Evolutionary conservation across 2,329 filamentous ascomycete species (phyloP).

Genomic region (Fusarium haematococcum): DNA sequence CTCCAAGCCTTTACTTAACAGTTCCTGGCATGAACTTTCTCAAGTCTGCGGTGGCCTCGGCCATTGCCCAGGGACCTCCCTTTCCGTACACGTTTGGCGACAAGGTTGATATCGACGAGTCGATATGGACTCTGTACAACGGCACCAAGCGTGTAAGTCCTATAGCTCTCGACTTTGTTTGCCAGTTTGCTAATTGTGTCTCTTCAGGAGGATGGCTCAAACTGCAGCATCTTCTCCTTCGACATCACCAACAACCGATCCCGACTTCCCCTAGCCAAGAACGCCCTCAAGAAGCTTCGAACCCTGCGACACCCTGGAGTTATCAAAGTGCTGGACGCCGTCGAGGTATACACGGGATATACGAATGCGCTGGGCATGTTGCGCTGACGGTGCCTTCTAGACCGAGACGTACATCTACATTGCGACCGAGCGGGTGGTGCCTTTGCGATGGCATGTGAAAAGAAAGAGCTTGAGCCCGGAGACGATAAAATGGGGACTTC

Average conservation of each 20-base stretch:
- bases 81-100: conserved; percentile 96
- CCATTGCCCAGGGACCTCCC: conserved; percentile 92
- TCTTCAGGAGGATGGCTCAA: conserved; percentile 86
- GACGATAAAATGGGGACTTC: conserved; percentile 96
- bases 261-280: conserved; percentile 86
- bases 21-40: conserved; percentile 85
- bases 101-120: conserved; percentile 89
- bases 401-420: conserved; percentile 97
- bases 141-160: conserved; percentile 84
- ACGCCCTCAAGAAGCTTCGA: conserved; percentile 92
- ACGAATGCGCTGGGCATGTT: neutral
- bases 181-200: neutral
- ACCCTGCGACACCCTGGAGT: conserved; percentile 95
- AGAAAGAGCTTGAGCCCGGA: conserved; percentile 89
- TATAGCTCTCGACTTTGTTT: neutral
- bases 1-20: neutral
- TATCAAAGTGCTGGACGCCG: conserved; percentile 91
- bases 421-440: conserved; percentile 89
- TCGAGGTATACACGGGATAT: conserved; percentile 73
- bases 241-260: conserved; percentile 85
- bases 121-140: conserved; percentile 97
- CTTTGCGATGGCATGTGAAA: conserved; percentile 90
- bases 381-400: conserved; percentile 57
- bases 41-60: conserved; percentile 96
- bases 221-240: conserved; percentile 97